Percentiles rank a stretch among this genome's conserved stretches.
These are phyloP conservation scores for Diaporthe sp. DNA, from an alignment of 2,329 filamentous ascomycete species.

Conservation along the genomic window DNA sequence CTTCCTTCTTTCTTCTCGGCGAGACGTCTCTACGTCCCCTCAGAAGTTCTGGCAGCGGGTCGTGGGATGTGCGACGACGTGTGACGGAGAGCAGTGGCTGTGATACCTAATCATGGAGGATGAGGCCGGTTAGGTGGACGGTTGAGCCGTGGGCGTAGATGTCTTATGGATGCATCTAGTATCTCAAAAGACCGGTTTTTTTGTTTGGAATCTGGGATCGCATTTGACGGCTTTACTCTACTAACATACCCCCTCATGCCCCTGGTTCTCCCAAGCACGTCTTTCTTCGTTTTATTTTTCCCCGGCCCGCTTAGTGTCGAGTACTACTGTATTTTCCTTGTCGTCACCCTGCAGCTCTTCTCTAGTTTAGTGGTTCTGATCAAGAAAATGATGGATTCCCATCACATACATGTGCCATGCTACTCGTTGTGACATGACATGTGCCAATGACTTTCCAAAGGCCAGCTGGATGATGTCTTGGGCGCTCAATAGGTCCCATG, in stretches of 20 bases:
- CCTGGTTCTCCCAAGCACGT: slow-evolving; percentile 39
- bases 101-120: slow-evolving; percentile 36
- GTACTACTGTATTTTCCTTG: slow-evolving; percentile 40
- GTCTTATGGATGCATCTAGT: slow-evolving; percentile 37
- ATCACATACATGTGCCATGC: slow-evolving; percentile 24
- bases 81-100: slow-evolving; percentile 34
- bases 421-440: not conserved
- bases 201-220: slow-evolving; percentile 40
- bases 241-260: slow-evolving; percentile 40
- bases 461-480: not conserved
- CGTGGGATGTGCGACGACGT: slow-evolving; percentile 30
- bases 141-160: slow-evolving; percentile 34
- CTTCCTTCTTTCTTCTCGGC: slow-evolving; percentile 36
- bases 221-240: slow-evolving; percentile 40
- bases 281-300: slow-evolving; percentile 36
- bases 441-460: not conserved
- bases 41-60: slow-evolving; percentile 32
- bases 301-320: slow-evolving; percentile 39
- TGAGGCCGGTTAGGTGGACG: slow-evolving; percentile 34
- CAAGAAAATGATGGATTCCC: slow-evolving; percentile 40
- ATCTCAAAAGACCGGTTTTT: slow-evolving; percentile 37
- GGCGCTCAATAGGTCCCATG: not conserved
- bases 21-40: slow-evolving; percentile 36
- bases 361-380: slow-evolving; percentile 39
- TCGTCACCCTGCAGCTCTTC: slow-evolving; percentile 40